Conservation (phyloP, 2,329 filamentous ascomycete genomes). For the Colletotrichum sp. region DNA sequence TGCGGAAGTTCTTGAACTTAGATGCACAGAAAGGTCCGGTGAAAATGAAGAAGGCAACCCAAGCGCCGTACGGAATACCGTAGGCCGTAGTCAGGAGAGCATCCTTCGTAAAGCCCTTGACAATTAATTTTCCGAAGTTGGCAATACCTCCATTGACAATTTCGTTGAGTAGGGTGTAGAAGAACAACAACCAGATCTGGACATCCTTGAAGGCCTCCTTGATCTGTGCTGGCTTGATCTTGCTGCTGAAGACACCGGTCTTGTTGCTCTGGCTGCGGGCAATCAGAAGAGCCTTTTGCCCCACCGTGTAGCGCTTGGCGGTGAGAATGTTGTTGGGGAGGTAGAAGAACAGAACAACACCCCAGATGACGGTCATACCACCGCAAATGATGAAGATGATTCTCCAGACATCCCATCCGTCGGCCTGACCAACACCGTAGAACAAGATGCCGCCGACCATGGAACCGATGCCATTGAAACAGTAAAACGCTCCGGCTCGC, state of each 20-base stretch:
- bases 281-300: constrained; percentile 60
- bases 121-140: constrained; percentile 27
- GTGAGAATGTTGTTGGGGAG: constrained; percentile 51
- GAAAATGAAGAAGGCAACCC: constrained; percentile 56
- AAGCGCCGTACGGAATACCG: constrained; percentile 58
- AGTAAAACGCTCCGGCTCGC: constrained; percentile 22
- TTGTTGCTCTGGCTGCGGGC: constrained; percentile 47
- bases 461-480: constrained; percentile 18
- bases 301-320: constrained; percentile 61
- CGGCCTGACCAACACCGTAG: constrained; percentile 26
- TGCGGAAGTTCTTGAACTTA: constrained; percentile 52
- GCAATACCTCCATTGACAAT: constrained; percentile 27
- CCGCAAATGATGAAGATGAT: constrained; percentile 27
- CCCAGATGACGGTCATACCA: constrained; percentile 20
- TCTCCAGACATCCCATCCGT: constrained; percentile 22
- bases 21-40: constrained; percentile 56
- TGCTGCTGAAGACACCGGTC: constrained; percentile 44
- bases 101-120: constrained; percentile 33
- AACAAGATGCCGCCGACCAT: constrained; percentile 22
- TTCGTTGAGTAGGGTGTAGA: constrained; percentile 28
- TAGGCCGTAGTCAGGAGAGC: constrained; percentile 48
- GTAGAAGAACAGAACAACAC: constrained; percentile 25
- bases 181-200: constrained; percentile 47
- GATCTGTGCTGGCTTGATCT: constrained; percentile 42
- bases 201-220: constrained; percentile 43